Conservation (phyloP, 352 stramenopile genomes). For the Thraustotheca clavata region DNA sequence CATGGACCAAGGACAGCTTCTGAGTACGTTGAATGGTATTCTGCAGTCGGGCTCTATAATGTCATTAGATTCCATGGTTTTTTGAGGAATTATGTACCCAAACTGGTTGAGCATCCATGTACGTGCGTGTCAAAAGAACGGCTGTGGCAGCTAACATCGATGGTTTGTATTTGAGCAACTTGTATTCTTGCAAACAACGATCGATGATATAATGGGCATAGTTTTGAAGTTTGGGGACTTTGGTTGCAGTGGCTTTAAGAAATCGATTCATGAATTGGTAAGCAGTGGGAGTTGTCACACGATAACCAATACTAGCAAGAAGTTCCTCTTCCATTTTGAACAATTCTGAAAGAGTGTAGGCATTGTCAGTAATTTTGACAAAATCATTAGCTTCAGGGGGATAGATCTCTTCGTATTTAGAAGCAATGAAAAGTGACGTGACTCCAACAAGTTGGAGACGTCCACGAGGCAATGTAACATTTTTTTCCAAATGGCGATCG, state of each 20-base stretch:
- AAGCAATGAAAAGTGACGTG: constrained; percentile 93
- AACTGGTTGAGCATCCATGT: constrained; percentile 62
- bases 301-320: constrained; percentile 57
- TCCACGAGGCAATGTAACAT: constrained; percentile 56
- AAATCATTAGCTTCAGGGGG: constrained; percentile 90
- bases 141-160: constrained; percentile 95
- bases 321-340: constrained; percentile 79
- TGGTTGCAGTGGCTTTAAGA: constrained; percentile 66
- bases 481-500: constrained; percentile 70
- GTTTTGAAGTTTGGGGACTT: constrained; percentile 62
- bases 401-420: constrained; percentile 99
- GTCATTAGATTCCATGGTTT: neutral
- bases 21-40: constrained; percentile 74
- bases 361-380: constrained; percentile 96
- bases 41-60: constrained; percentile 49
- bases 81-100: constrained; percentile 49
- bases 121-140: constrained; percentile 92
- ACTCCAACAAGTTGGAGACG: constrained; percentile 95
- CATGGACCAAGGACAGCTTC: constrained; percentile 45
- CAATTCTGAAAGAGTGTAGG: constrained; percentile 82
- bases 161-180: constrained; percentile 95
- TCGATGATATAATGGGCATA: constrained; percentile 98
- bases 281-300: constrained; percentile 74
- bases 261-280: constrained; percentile 86
- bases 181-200: constrained; percentile 97